A percentile compares a stretch with the other conserved stretches of the same genome.
These are phyloP conservation scores for Fonsecaea pedrosoi DNA, from an alignment of 2,329 filamentous ascomycete genomes.

Conservation along the genomic window DNA sequence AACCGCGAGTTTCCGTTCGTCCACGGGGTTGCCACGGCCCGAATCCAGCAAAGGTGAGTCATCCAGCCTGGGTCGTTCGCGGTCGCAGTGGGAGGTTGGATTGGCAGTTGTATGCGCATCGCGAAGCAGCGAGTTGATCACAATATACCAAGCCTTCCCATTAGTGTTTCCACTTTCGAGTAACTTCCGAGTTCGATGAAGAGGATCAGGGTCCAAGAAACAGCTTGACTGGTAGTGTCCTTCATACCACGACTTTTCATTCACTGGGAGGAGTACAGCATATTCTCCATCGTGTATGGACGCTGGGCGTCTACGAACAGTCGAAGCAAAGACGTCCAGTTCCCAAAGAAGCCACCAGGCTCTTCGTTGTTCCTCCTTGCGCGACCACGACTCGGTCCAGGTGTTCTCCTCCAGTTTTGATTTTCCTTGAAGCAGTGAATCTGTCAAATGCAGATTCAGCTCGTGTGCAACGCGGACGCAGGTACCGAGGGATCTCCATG, in stretches of 20 bases:
- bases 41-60: background rate
- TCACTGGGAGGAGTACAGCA: constrained; percentile 16
- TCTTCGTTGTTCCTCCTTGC: constrained; percentile 15
- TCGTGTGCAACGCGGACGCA: constrained; percentile 22
- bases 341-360: constrained; percentile 20
- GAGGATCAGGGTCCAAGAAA: constrained; percentile 14
- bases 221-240: constrained; percentile 12
- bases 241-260: constrained; percentile 10
- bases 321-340: constrained; percentile 19
- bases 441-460: constrained; percentile 19
- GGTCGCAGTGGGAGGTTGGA: constrained; percentile 12
- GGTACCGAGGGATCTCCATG: constrained; percentile 14
- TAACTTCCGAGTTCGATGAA: constrained; percentile 14
- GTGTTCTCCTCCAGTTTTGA: constrained; percentile 4
- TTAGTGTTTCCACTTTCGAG: constrained; percentile 12
- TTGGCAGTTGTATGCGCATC: constrained; percentile 12
- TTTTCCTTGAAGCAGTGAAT: constrained; percentile 10
- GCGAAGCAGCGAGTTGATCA: constrained; percentile 14
- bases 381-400: background rate
- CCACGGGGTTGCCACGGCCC: background rate
- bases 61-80: background rate
- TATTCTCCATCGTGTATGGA: constrained; percentile 13
- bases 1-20: constrained; percentile 7
- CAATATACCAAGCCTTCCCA: constrained; percentile 15
- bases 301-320: constrained; percentile 13